Base-by-base conservation (phyloP, 495 filamentous ascomycete species). In the Opeltia flavorubescens region DNA sequence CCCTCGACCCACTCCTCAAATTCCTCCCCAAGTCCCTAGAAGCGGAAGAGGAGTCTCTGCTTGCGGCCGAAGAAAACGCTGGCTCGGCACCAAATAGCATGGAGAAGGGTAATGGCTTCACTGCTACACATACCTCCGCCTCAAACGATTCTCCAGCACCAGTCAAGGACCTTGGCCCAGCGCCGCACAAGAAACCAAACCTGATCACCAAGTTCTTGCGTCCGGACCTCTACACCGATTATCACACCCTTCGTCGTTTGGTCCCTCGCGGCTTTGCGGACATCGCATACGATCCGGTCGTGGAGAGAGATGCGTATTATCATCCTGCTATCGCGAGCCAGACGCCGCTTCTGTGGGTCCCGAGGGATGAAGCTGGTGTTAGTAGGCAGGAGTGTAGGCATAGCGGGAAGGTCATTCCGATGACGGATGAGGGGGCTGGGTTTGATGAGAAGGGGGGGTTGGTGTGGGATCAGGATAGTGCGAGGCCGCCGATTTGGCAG, bases 261-360 rank as follows among this genome's bases (percentile, higher is more conserved):
- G 77, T 91, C 4, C 85, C 88, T 2, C 70, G 67, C 38, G 63
- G 65, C 26, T 59, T 74, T 15, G 67, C 70, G 0, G 44, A 59
- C 27, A 50, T 61, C 9, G 41, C 64, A 11, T 93, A 93, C 53
- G 36, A 72, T 0, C 67, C 71, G 0, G 75, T 81, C 35, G 62
- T 74, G 3, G 78, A 78, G 59, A 60, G 64, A 1, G 71, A 86
- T 45, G 88, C 86, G 1, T 95, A 94, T 66, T 71, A 72, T 62
- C 78, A 89, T 44, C 88, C 89, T 2, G 68, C 77, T 5, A 74
- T 93, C 48, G 75, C 55, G 8, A 69, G 77, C 8, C 58, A 66
- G 47, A 69, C 78, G 1, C 83, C 85, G 20, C 62, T 89, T 31
- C 68, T 95, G 24, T 95, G 89, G 89, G 80, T 95, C 47, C 84